A percentile compares a stretch with the other conserved stretches of the same genome.
Evolutionary conservation across 2,329 filamentous ascomycete genomes (phyloP).

Genomic region (Colletotrichum karsti): DNA sequence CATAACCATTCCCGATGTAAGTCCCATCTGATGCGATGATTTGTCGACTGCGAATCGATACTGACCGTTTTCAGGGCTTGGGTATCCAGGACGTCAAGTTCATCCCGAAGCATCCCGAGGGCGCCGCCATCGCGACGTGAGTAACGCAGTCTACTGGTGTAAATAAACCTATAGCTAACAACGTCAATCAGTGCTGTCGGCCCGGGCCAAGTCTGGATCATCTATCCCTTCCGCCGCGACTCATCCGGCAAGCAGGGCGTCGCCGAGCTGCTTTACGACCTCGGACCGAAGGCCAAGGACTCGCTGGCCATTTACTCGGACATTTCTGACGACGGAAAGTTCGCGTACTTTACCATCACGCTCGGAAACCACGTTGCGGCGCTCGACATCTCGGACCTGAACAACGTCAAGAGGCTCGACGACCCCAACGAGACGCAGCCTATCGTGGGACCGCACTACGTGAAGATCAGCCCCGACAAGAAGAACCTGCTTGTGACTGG

Average conservation of each 20-base stretch:
- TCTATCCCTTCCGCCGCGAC: constrained; percentile 68
- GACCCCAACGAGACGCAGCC: constrained; percentile 66
- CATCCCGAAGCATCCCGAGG: neutral
- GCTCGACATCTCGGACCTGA: constrained; percentile 68
- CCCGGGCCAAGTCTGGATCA: constrained; percentile 70
- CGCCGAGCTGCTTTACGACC: constrained; percentile 65
- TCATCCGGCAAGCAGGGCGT: constrained; percentile 64
- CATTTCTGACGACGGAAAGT: constrained; percentile 64
- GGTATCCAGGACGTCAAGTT: neutral
- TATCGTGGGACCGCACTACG: constrained; percentile 68
- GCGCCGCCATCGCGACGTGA: neutral
- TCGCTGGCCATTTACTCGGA: constrained; percentile 69
- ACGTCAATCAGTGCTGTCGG: constrained; percentile 58
- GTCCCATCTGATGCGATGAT: neutral
- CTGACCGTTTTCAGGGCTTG: neutral
- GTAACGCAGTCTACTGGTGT: fast-evolving
- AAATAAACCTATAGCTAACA: neutral
- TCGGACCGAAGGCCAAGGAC: constrained; percentile 55
- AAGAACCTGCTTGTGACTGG: constrained; percentile 72
- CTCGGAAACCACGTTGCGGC: constrained; percentile 70
- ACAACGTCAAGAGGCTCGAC: constrained; percentile 68
- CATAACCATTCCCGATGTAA: neutral
- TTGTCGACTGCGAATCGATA: neutral
- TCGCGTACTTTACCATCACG: constrained; percentile 68
- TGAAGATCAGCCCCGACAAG: constrained; percentile 71